Percentiles rank a stretch among this genome's conserved stretches.
phyloP scores from a whole-genome alignment of 176 grass and related monocot species.

The Musa beccarii region DNA sequence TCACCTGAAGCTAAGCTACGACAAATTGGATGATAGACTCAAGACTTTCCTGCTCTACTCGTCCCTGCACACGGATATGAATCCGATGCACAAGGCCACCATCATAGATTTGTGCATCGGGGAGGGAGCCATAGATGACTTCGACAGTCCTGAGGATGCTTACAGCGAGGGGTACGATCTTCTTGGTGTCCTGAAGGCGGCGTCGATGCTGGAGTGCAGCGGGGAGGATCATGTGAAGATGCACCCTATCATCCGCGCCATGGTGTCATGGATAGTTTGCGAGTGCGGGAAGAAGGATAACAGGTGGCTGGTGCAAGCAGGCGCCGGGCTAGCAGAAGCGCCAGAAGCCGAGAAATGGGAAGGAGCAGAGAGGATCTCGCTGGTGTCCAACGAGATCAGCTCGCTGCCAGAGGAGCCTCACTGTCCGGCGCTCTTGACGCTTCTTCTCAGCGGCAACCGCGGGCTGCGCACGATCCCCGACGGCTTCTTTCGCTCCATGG shows the following conservation, averaged over 20 bases:
- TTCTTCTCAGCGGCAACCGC: neutral
- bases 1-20: neutral
- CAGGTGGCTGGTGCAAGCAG: constrained; percentile 1
- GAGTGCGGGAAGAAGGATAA: neutral
- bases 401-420: neutral
- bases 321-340: neutral
- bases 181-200: neutral
- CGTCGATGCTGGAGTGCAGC: neutral
- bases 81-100: neutral
- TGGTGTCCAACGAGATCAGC: neutral
- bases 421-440: neutral
- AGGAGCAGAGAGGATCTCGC: neutral
- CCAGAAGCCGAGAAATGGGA: neutral
- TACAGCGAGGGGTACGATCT: neutral
- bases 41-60: neutral
- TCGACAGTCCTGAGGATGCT: neutral
- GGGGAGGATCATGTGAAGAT: neutral
- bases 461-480: neutral
- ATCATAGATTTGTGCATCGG: neutral
- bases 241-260: neutral
- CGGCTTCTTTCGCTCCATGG: neutral
- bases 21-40: neutral
- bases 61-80: neutral
- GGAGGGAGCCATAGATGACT: neutral
- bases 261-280: neutral